Base-by-base conservation (phyloP, 2,329 filamentous ascomycete species). In the Aspergillus caelatus region DNA sequence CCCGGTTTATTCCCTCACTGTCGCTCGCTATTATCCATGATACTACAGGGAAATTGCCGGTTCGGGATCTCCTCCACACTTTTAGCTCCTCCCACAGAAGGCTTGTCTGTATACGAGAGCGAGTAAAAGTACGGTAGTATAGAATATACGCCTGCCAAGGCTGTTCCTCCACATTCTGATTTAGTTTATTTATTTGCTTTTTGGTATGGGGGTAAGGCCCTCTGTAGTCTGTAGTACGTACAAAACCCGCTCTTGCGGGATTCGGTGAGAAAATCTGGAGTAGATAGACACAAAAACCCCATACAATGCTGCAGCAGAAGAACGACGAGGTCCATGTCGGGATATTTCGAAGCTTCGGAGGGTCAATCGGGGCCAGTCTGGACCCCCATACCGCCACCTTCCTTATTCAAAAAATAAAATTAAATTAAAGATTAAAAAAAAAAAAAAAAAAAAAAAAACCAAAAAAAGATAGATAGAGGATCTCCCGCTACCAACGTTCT, bases 51-150 rank as follows among this genome's bases (percentile, higher is more conserved):
- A 58, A 63, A 39, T 62, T 55, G 46, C 61, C 53, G 23, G 59
- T 50, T 63, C 30, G 59, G 43, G 50, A 57, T 19, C 28, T 41
- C 58, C 62, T 57, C 54, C 45, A 60, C 54, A 45, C 54, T 58
- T 48, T 59, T 63, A 67, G 65, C 65, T 65, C 65, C 65, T 60
- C 60, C 64, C 46, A 54, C 64, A 66, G 60, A 67, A 67, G 60
- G 66, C 66, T 67, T 67, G 62, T 67, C 62, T 66, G 28, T 21
- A 62, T 46, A 58, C 26, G 60, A 62, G 55, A 58, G n/a, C 43
- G 46, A 54, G 52, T 55, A 55, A 55, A 55, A 45, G 43, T 45
- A 45, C 43, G 43, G 3, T 14, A 8, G 52, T 39, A 55, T 65
- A 61, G 50, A 45, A 21, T 63, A 16, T 50, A 46, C 55, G 54